A percentile compares a stretch with the other conserved stretches of the same genome.
Evolutionary conservation across 169 alveolate species (phyloP).

Genomic region (Prorocentrum cordatum): DNA sequence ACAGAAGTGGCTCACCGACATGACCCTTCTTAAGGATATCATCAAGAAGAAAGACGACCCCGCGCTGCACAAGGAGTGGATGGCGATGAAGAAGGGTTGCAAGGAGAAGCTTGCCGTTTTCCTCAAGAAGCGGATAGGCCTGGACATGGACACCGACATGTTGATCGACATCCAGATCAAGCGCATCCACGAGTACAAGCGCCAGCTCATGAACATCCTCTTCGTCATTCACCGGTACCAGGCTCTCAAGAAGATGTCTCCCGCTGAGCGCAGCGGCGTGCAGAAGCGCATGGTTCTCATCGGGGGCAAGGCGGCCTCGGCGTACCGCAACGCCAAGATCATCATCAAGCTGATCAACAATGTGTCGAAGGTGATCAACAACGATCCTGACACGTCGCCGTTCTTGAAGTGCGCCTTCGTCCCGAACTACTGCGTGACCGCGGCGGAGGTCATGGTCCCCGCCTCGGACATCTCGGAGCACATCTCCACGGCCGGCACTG

Average conservation of each 20-base stretch:
- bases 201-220: conserved; percentile 85
- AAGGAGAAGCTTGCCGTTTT: conserved; percentile 56
- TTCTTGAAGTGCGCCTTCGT: conserved; percentile 81
- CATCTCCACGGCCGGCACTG: conserved; percentile 91
- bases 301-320: conserved; percentile 89
- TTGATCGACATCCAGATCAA: conserved; percentile 88
- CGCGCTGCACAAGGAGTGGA: conserved; percentile 80
- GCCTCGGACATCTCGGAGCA: conserved; percentile 90
- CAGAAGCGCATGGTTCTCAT: conserved; percentile 84
- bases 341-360: conserved; percentile 86
- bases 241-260: conserved; percentile 17
- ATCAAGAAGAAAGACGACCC: conserved; percentile 53
- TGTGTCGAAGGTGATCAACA: conserved; percentile 82
- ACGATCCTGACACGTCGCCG: conserved; percentile 84
- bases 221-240: conserved; percentile 85
- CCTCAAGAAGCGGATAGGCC: background rate
- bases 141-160: background rate
- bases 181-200: conserved; percentile 91
- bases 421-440: conserved; percentile 89
- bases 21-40: conserved; percentile 53
- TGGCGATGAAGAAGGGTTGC: conserved; percentile 76
- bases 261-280: conserved; percentile 40
- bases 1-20: conserved; percentile 14
- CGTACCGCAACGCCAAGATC: conserved; percentile 86
- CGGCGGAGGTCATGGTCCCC: conserved; percentile 86